These are phyloP conservation scores for Phytophthora pseudosyringae DNA, from an alignment of 352 stramenopile genomes.

Conservation along the genomic window DNA sequence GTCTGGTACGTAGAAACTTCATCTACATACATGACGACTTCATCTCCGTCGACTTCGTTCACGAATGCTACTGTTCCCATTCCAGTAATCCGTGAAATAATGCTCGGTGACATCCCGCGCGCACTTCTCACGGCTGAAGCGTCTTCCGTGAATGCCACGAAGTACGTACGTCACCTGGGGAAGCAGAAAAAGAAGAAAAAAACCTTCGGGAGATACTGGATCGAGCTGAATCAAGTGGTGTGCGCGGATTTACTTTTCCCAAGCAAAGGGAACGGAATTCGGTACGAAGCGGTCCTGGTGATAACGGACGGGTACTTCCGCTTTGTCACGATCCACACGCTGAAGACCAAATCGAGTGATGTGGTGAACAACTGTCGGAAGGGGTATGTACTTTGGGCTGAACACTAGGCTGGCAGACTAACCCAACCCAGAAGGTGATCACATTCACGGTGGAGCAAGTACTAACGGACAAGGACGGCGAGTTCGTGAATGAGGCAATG, in stretches of 20 bases:
- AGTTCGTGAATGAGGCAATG: constrained; percentile 18
- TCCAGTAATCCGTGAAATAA: too few relatives aligned
- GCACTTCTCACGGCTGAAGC: too few relatives aligned
- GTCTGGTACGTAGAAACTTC: too few relatives aligned
- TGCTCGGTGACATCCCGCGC: too few relatives aligned
- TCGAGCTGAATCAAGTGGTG: constrained; percentile 21
- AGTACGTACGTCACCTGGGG: neutral
- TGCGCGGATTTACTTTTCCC: constrained; percentile 16
- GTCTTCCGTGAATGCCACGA: too few relatives aligned
- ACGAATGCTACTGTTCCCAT: too few relatives aligned
- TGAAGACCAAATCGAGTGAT: neutral
- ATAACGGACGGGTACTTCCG: constrained; percentile 20
- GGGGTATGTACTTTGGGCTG: constrained; percentile 4
- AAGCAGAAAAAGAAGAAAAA: constrained; percentile 16
- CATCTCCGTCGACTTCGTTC: too few relatives aligned
- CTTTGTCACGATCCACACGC: constrained; percentile 13
- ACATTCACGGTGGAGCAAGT: constrained; percentile 3
- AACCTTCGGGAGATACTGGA: constrained; percentile 16
- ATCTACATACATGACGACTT: too few relatives aligned
- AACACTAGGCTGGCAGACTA: neutral
- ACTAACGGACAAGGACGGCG: constrained; percentile 12
- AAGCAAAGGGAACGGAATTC: neutral
- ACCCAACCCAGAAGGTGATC: neutral
- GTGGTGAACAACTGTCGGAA: constrained; percentile 8
- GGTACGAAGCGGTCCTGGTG: constrained; percentile 7